phyloP scores from a whole-genome alignment of 2,329 filamentous ascomycete species.

The Exophiala bonariae region DNA sequence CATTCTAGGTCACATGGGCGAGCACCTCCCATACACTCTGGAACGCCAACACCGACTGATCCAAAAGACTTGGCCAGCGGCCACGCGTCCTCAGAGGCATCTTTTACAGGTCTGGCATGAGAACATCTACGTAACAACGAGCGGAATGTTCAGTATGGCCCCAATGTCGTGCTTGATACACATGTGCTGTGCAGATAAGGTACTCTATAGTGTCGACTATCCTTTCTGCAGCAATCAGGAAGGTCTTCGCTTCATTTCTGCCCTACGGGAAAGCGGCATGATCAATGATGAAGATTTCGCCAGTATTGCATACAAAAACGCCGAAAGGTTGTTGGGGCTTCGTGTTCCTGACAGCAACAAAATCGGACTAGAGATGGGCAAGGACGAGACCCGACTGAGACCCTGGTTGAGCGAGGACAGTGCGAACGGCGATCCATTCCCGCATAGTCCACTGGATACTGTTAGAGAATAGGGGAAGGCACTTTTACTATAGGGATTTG shows the following conservation, averaged over 20 bases:
- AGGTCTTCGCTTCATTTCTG: slow-evolving; percentile 49
- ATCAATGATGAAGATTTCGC: slow-evolving; percentile 52
- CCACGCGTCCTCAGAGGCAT: slow-evolving; percentile 13
- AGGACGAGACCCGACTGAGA: not conserved
- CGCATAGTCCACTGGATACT: too few relatives aligned
- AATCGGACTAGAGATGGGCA: slow-evolving; percentile 10
- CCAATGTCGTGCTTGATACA: slow-evolving; percentile 45
- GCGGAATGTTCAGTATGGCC: slow-evolving; percentile 52
- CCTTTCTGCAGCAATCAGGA: slow-evolving; percentile 54
- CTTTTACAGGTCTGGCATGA: slow-evolving; percentile 55
- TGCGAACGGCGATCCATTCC: too few relatives aligned
- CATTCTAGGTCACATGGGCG: slow-evolving; percentile 54
- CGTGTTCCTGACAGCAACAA: slow-evolving; percentile 14
- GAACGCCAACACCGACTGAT: slow-evolving; percentile 38
- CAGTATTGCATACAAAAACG: slow-evolving; percentile 52
- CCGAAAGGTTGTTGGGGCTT: slow-evolving; percentile 45
- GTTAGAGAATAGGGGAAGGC: too few relatives aligned
- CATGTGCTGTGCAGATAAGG: slow-evolving; percentile 42
- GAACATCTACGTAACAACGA: slow-evolving; percentile 61
- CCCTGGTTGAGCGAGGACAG: slow-evolving; percentile 15
- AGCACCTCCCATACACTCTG: slow-evolving; percentile 56
- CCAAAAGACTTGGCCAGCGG: slow-evolving; percentile 25
- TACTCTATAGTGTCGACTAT: slow-evolving; percentile 61
- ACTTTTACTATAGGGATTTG: too few relatives aligned
- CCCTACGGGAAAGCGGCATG: slow-evolving; percentile 51